Evolutionary conservation across 2,329 filamentous ascomycete species (phyloP).

Genomic region (Cercospora nicotianae): DNA sequence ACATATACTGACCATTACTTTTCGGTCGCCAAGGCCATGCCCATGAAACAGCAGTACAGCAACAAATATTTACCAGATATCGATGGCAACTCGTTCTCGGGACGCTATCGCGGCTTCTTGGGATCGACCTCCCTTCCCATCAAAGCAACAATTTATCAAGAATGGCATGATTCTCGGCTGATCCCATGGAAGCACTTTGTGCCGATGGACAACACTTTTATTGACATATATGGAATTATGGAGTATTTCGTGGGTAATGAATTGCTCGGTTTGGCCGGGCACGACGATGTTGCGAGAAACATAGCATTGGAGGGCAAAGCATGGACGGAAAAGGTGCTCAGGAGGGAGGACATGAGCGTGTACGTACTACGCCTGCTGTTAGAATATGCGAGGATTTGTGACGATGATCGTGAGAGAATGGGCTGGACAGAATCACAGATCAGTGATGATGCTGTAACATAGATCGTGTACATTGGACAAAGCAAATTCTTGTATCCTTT

Average conservation of each 20-base stretch:
- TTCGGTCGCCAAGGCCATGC: slow-evolving; percentile 33
- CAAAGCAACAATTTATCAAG: slow-evolving; percentile 41
- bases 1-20: slow-evolving; percentile 50
- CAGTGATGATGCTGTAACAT: slow-evolving; percentile 4
- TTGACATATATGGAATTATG: slow-evolving; percentile 35
- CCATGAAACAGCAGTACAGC: slow-evolving; percentile 45
- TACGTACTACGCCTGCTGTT: slow-evolving; percentile 70
- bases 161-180: slow-evolving; percentile 42
- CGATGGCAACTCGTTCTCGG: slow-evolving; percentile 60
- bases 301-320: slow-evolving; percentile 66
- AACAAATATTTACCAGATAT: slow-evolving; percentile 72
- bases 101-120: slow-evolving; percentile 38
- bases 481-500: background rate
- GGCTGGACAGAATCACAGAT: slow-evolving; percentile 39
- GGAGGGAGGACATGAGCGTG: slow-evolving; percentile 74
- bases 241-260: slow-evolving; percentile 57
- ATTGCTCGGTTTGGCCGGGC: slow-evolving; percentile 35
- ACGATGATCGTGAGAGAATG: slow-evolving; percentile 44
- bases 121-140: slow-evolving; percentile 33
- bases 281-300: slow-evolving; percentile 59
- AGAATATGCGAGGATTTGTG: slow-evolving; percentile 47
- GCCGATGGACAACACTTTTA: slow-evolving; percentile 35
- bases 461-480: background rate
- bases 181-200: slow-evolving; percentile 42
- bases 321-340: slow-evolving; percentile 67